Evolutionary conservation across 208 protist species (phyloP), one percentile per base, ranked within the genome.

Genomic region (Phytomonas sp.): DNA sequence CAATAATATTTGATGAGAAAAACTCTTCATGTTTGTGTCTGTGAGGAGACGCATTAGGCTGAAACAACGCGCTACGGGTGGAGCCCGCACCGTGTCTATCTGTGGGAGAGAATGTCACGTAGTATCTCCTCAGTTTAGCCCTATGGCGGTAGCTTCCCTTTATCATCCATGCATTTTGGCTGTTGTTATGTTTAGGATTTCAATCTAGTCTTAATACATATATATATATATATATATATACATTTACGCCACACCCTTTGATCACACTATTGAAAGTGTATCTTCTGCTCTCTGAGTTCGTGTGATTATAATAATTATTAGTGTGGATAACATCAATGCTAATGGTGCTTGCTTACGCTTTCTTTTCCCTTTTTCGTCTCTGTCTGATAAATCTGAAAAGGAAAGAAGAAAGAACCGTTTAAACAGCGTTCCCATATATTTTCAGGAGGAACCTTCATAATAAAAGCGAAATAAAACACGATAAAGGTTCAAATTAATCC

Each of bases 211-310:
- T 53, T 17, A 36, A 51, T 62, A 60, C n/a, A 73, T 36, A 73
- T 46, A 66, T 60, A 73, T 34, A 73, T 56, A 73, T 30, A 69
- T 40, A 73, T 51, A 51, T 51, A 17, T 17, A 20, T 33, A 43
- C 31, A 30, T 51, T 15, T 51, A 17, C 17, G 40, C 6, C 6
- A 56, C 4, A 56, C 20, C 23, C 13, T 56, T 56, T 20, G 46
- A 17, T 56, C 20, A 56, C 46, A 26, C 46, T 56, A 56, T 56
- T 56, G 2, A 26, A 23, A 56, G 20, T 6, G 11, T 56, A 26
- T 56, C 20, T 26, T 56, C 4, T 56, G 1, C 20, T 20, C 4
- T 13, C 36, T 40, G 4, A 3, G 1, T 56, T 26, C 26, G 6
- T 56, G 46, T 56, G 13, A 56, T 56, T 56, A 56, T 56, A 7